phyloP scores from a whole-genome alignment of 2,329 filamentous ascomycete species.

The Colletotrichum musae region DNA sequence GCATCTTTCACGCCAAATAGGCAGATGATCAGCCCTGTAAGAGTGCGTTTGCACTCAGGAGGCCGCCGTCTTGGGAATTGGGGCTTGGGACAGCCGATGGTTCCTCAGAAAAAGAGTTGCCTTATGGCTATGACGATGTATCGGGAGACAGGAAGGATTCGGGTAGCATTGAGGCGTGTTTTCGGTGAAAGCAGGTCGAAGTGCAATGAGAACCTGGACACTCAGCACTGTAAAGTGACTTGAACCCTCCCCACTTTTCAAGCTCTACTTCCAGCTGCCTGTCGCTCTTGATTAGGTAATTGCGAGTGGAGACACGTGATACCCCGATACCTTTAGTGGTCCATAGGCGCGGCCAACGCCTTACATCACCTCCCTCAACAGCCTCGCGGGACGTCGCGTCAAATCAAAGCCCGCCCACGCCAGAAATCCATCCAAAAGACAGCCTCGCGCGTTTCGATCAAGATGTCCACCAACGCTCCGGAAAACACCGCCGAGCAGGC shows the following conservation, averaged over 20 bases:
- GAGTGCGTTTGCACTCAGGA: slow-evolving; percentile 16
- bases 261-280: no score
- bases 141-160: no score
- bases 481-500: slow-evolving; percentile 50
- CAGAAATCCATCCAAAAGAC: slow-evolving; percentile 20
- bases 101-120: no score
- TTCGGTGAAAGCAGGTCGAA: no score
- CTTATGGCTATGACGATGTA: no score
- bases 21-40: slow-evolving; percentile 14
- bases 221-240: no score
- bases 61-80: slow-evolving; percentile 21
- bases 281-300: background rate
- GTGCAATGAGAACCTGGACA: no score
- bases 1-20: slow-evolving; percentile 24
- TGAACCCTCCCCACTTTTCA: no score
- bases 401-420: background rate
- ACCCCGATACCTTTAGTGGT: background rate
- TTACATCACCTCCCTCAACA: slow-evolving; percentile 39
- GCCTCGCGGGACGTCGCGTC: slow-evolving; percentile 20
- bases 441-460: slow-evolving; percentile 32
- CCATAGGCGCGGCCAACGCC: background rate
- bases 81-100: no score
- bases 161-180: no score
- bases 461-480: slow-evolving; percentile 54
- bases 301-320: slow-evolving; percentile 8